Evolutionary conservation across 2,329 filamentous ascomycete species (phyloP), one percentile per base, ranked within the genome.

Genomic region (Rutstroemia sp.): DNA sequence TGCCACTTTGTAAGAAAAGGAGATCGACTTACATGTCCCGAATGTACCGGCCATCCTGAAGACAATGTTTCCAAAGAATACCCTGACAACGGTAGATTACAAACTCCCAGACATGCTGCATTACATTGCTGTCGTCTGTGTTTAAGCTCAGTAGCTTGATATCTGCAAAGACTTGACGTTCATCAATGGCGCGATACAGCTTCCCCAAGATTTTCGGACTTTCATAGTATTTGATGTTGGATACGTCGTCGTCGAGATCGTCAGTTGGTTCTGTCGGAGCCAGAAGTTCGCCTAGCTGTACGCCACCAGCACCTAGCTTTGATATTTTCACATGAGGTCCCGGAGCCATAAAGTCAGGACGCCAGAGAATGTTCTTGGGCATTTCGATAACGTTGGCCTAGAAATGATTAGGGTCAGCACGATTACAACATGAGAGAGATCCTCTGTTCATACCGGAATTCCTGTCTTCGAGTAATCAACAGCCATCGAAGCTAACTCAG

Each of bases 381-480:
- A 67, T 55, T 19, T 34, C 39, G 2, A 48, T 48, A 45, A 67
- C 63, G 48, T 66, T 57, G 12, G 66, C 65, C 67, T 69, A 34
- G 42, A 51, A 30, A 16, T 1, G 3, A 25, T 8, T 23, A 8
- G 16, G n/a, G 5, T 39, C 4, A 25, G 19, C 19, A 12, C 19
- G 25, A 4, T n/a, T 3, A 40, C 5, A n/a, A 25, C 3, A 10
- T 21, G 47, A 36, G 55, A 40, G 25, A 39, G 21, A 25, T 17
- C 17, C 17, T 34, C 4, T 25, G 49, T 27, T 54, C 51, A 70
- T 5, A 83, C 82, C 0, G 77, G 69, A 25, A 86, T 81, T 0
- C 89, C 88, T 0, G 86, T 88, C 69, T 90, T 89, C 3, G 86
- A 88, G 63, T 87, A 90, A 67, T 90, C 87, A 0, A 90, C 87